Evolutionary conservation across 176 grass and related monocot species (phyloP), one percentile per base, ranked within the genome.

Genomic region (Musa itinerans): DNA sequence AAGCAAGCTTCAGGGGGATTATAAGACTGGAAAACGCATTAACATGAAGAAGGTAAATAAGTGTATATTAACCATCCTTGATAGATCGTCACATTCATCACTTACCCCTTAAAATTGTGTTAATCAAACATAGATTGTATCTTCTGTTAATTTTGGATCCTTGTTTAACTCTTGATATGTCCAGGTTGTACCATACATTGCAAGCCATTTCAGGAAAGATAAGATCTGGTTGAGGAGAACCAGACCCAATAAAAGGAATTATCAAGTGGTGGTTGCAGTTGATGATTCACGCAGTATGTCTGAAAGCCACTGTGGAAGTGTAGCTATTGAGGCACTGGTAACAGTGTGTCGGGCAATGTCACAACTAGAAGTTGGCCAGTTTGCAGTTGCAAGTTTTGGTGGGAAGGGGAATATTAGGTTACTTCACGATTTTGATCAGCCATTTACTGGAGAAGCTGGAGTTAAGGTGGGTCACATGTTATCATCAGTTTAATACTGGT

Each of bases 1-100:
- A 50, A 98, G 94, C 76, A 98, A 98, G 59, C 94, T 98, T 78
- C 90, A 98, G 84, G 94, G 94, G 52, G 94, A 98, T 89, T 98
- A 98, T 78, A 86, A 88, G 84, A 98, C 94, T 89, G 94, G 94
- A 87, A 98, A 98, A 63, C 89, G 90, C 79, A 93, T 98, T 80
- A 98, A 98, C 79, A 98, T 98, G 90, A 98, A 93, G 73, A 98
- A 98, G 94, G 94, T 98, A 83, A 80, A 78, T 81, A 14, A 86
- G 6, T 68, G 78, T 61, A 3, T 21, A 11, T 54, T 73, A 12
- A 22, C 13, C 11, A 73, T 23, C 20, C 17, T 72, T 54, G 52
- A 4, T 43, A 50, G 4, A 0, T 76, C 15, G 54, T 15, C 15
- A 2, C 12, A 57, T 74, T 13, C 14, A 57, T 55, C 13, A 57